Percentiles rank a stretch among this genome's conserved stretches.
Evolutionary conservation across 768 basidiomycete genomes (phyloP).

Genomic region (Hemileccinum impolitum): DNA sequence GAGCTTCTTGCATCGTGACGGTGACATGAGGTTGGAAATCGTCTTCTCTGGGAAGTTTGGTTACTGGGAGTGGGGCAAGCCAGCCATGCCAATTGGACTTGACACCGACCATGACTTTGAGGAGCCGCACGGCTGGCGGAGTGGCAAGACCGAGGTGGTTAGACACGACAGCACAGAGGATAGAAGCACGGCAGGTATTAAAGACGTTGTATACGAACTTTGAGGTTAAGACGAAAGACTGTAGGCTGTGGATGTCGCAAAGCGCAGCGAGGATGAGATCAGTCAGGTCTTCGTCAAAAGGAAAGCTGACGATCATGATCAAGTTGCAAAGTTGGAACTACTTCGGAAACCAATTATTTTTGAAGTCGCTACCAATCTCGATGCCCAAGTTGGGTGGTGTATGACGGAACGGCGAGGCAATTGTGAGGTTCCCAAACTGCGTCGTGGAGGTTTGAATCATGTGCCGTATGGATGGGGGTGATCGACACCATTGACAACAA

Average conservation of each 20-base stretch:
- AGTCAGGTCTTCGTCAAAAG: constrained; percentile 11
- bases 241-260: constrained; percentile 8
- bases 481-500: too few species aligned
- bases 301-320: constrained; percentile 5
- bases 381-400: too few species aligned
- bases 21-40: not conserved
- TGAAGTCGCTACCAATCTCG: too few species aligned
- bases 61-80: constrained; percentile 8
- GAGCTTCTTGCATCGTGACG: constrained; percentile 12
- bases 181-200: constrained; percentile 4
- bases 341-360: too few species aligned
- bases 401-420: too few species aligned
- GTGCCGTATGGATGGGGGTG: too few species aligned
- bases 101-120: constrained; percentile 13
- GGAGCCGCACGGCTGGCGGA: constrained; percentile 12
- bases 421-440: too few species aligned
- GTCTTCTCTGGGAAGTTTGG: constrained; percentile 13
- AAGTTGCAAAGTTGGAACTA: too few species aligned
- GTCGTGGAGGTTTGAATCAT: too few species aligned
- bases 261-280: constrained; percentile 11
- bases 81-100: constrained; percentile 17
- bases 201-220: constrained; percentile 19
- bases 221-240: constrained; percentile 13
- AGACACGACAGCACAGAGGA: constrained; percentile 13
- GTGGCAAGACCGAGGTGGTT: constrained; percentile 12